Percentiles rank a stretch among this genome's conserved stretches.
Conservation (phyloP, 306 rosid genomes). For the Lathyrus aphaca region DNA sequence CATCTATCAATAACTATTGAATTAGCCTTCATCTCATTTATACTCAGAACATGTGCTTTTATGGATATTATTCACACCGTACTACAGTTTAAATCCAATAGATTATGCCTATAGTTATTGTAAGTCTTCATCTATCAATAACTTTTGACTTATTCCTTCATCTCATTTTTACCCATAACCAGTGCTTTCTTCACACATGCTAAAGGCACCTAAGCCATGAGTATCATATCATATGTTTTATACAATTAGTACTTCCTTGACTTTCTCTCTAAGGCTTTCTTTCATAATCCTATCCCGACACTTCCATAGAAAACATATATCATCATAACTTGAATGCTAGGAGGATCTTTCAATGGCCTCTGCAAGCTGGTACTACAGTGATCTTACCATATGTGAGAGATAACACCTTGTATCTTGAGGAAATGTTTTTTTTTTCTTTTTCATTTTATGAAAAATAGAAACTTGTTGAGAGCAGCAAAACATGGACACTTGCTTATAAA, state of each 20-base stretch:
- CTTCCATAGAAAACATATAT: not conserved
- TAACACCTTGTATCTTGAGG: not conserved
- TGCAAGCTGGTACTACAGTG: not conserved
- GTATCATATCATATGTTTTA: conserved; percentile 4
- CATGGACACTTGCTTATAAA: not conserved
- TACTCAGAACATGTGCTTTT: not conserved
- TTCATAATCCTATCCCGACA: not conserved
- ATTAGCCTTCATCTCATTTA: conserved; percentile 9
- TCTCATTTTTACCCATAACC: conserved; percentile 2
- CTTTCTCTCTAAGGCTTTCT: not conserved
- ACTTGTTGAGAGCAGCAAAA: not conserved
- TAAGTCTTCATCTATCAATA: not conserved
- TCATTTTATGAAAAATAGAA: not conserved
- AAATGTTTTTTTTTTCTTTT: not conserved
- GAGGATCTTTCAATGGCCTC: conserved; percentile 3
- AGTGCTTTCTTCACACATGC: not conserved
- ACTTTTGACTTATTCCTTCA: not conserved
- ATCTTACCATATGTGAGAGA: not conserved
- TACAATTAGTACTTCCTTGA: not conserved
- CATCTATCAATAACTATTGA: not conserved
- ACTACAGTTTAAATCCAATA: not conserved
- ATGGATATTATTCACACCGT: not conserved
- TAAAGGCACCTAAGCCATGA: conserved; percentile 1
- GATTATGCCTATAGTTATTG: not conserved
- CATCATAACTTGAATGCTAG: conserved; percentile 4